Conservation (phyloP, 305 asterid genomes). For the Fraxinus baroniana region DNA sequence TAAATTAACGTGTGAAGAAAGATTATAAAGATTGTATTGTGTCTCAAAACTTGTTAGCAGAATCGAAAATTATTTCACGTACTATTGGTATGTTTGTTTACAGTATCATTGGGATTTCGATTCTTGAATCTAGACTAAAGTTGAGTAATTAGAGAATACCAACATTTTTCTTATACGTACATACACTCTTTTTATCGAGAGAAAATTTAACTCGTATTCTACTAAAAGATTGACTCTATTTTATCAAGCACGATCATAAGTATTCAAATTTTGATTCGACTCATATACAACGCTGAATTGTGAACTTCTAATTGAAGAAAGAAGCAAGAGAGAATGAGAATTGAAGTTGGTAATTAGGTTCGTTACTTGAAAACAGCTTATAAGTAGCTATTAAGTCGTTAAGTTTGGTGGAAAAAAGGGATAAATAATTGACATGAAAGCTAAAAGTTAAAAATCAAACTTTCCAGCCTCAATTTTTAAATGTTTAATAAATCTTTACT, state of each 20-base stretch:
- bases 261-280: background rate
- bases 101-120: too few relatives aligned
- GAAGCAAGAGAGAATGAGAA: too few relatives aligned
- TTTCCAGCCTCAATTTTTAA: background rate
- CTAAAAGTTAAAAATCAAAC: background rate
- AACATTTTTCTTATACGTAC: background rate
- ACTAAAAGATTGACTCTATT: too few relatives aligned
- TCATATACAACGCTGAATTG: too few relatives aligned
- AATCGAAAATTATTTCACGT: too few relatives aligned
- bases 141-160: background rate
- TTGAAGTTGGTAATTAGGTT: background rate
- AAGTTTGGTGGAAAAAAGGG: background rate
- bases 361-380: background rate
- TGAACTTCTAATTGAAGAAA: background rate
- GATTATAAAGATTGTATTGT: too few relatives aligned
- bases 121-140: too few relatives aligned
- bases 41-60: too few relatives aligned
- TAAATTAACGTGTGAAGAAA: too few relatives aligned
- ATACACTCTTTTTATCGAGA: background rate
- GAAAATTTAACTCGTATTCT: background rate
- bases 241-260: background rate
- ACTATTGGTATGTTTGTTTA: too few relatives aligned
- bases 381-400: background rate
- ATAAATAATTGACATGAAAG: background rate
- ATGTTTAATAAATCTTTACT: background rate